Base-by-base conservation (phyloP, 2,329 filamentous ascomycete species). In the Colletotrichum caudatum region DNA sequence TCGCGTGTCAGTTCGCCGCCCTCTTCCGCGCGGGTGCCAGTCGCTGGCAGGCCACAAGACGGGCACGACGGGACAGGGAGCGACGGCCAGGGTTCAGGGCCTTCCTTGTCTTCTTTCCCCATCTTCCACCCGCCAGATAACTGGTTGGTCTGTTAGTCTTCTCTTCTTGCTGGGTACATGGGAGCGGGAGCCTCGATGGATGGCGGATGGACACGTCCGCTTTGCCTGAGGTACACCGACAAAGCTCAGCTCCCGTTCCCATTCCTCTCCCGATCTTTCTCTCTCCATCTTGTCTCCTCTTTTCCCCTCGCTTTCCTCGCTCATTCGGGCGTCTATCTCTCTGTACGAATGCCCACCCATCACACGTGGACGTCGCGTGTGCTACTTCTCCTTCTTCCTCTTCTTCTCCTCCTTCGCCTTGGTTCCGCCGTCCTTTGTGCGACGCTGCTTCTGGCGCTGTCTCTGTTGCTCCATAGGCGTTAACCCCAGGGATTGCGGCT, bases 401-500 rank as follows among this genome's bases (percentile, higher is more conserved):
- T 41, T 18, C 44, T n/a, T 20, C 39, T 29, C 37, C n/a, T 48
- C 29, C 57, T 26, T 41, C 35, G 23, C 23, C 23, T 33, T 29
- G 33, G 35, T 41, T 14, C 35, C n/a, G 54, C 41, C 51, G 57
- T 39, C 57, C 6, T 11, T 50, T 50, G 29, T 50, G 20, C 51
- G 23, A 54, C 46, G 29, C 57, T 26, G 37, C 46, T 51, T 54
- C 11, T 54, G 35, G 64, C 58, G 64, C 58, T 39, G 65, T 51
- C 33, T 56, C 69, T 63, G 20, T 39, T 29, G 61, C 58, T 60
- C 51, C 51, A 39, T 48, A 20, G 16, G 39, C 59, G 29, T 59
- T 69, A 69, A 48, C 14, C 65, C 64, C 16, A 68, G 58, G 67
- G 68, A 67, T 70, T 33, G 44, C 39, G 62, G 63, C 68, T 67